phyloP scores from a whole-genome alignment of 2,329 filamentous ascomycete genomes.

The Lachnellula occidentalis region DNA sequence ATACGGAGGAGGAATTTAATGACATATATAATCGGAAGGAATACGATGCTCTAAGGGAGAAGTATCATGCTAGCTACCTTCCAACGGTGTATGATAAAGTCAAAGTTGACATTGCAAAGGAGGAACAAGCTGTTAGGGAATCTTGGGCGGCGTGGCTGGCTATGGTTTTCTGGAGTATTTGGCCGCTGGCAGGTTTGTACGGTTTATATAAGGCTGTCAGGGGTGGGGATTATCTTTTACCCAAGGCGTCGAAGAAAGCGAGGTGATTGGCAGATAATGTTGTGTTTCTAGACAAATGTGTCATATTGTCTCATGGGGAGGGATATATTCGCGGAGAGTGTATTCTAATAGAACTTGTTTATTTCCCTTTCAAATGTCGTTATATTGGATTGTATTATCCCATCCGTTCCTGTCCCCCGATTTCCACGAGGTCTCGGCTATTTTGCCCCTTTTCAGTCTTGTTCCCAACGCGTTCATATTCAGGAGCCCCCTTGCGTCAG shows the following conservation, averaged over 20 bases:
- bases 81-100: conserved; percentile 71
- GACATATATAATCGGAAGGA: conserved; percentile 50
- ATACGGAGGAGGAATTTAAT: conserved; percentile 66
- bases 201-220: conserved; percentile 23
- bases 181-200: conserved; percentile 29
- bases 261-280: no score
- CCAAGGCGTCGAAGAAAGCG: not conserved
- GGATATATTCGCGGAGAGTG: no score
- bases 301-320: no score
- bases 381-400: no score
- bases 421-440: no score
- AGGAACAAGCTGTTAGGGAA: conserved; percentile 21
- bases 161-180: conserved; percentile 27
- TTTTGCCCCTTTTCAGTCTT: no score
- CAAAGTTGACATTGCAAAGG: conserved; percentile 44
- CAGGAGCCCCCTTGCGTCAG: no score
- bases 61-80: conserved; percentile 58
- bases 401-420: no score
- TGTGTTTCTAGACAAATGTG: no score
- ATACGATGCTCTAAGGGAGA: conserved; percentile 57
- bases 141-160: conserved; percentile 31
- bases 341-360: no score
- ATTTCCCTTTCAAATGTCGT: no score
- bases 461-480: no score
- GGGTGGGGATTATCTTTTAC: conserved; percentile 26